Evolutionary conservation across 768 basidiomycete genomes (phyloP).

Genomic region (Tulasnella sp.): DNA sequence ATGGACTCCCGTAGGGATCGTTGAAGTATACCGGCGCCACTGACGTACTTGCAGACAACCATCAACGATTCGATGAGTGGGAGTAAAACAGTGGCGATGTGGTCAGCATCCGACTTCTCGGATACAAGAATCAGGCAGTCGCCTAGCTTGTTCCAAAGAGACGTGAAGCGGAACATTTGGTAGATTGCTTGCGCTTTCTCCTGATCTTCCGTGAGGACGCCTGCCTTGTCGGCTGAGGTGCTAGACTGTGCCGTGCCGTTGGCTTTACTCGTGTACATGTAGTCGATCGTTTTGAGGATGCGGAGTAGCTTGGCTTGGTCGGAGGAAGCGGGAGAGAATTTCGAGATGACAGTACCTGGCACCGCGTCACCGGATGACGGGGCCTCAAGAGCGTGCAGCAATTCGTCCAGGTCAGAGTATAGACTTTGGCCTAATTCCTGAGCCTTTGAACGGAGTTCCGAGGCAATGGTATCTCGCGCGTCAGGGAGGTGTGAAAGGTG

Average conservation of each 20-base stretch:
- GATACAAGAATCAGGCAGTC: constrained; percentile 78
- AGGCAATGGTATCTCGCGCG: constrained; percentile 76
- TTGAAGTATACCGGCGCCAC: constrained; percentile 26
- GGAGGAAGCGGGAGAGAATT: constrained; percentile 89
- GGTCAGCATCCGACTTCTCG: constrained; percentile 63
- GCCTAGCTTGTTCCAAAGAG: constrained; percentile 81
- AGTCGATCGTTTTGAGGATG: constrained; percentile 94
- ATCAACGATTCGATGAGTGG: constrained; percentile 94
- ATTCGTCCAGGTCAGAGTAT: constrained; percentile 61
- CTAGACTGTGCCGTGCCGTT: constrained; percentile 30
- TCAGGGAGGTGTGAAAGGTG: constrained; percentile 82
- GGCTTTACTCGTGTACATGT: constrained; percentile 68
- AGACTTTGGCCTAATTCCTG: constrained; percentile 76
- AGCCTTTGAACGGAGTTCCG: constrained; percentile 74
- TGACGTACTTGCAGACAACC: constrained; percentile 94
- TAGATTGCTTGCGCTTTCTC: constrained; percentile 84
- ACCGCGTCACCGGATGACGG: constrained; percentile 44
- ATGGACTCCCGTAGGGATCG: constrained; percentile 46
- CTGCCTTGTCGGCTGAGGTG: constrained; percentile 23
- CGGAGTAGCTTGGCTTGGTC: constrained; percentile 93
- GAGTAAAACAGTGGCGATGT: constrained; percentile 82
- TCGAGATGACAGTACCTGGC: constrained; percentile 38
- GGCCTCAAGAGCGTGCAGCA: constrained; percentile 50
- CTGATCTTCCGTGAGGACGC: constrained; percentile 25
- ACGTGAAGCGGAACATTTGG: constrained; percentile 79